These are phyloP conservation scores for Sporobolus alterniflorus DNA, from an alignment of 202 grass and related monocot species.

Conservation along the genomic window DNA sequence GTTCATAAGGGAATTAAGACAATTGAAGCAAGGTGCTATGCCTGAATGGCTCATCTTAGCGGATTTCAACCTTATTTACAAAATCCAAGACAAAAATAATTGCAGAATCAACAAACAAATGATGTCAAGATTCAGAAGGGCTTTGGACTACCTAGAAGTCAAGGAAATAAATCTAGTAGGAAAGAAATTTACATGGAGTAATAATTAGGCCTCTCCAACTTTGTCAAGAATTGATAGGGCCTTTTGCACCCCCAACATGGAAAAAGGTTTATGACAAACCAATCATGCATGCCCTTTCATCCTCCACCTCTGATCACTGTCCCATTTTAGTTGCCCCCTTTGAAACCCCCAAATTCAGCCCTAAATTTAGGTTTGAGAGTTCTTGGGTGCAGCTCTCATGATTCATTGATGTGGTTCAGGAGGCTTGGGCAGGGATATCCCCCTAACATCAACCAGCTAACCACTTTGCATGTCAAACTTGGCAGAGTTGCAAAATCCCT, in stretches of 20 bases:
- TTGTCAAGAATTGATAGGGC: background rate
- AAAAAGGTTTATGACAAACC: rapidly evolving
- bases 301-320: background rate
- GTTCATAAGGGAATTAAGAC: too few species aligned
- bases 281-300: background rate
- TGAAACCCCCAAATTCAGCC: background rate
- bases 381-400: background rate
- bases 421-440: rapidly evolving
- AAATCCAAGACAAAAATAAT: too few species aligned
- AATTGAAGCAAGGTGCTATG: too few species aligned
- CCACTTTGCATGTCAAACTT: background rate
- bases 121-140: background rate
- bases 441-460: background rate
- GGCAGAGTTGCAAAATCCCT: background rate
- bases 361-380: background rate
- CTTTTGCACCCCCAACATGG: background rate
- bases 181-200: background rate
- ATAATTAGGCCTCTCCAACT: background rate
- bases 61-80: too few species aligned
- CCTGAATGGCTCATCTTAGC: too few species aligned
- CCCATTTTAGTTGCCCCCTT: rapidly evolving
- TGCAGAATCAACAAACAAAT: too few species aligned
- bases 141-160: background rate
- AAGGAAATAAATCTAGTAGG: background rate
- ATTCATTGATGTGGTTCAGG: background rate